Conservation (phyloP, 345 rosid genomes). For the Pistacia vera region DNA sequence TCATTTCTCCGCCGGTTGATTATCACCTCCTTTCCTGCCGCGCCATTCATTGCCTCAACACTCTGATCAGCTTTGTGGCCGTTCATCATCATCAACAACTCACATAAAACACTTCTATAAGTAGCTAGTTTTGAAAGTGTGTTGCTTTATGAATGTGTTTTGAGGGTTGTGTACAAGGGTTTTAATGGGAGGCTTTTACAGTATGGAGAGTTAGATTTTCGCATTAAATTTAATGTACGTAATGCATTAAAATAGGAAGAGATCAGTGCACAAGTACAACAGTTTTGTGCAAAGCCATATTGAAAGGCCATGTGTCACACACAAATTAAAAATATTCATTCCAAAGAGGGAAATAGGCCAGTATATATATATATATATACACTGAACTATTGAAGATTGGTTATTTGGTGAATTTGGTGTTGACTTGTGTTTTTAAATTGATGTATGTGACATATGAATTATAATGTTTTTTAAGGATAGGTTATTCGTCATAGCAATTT, state of each 20-base stretch:
- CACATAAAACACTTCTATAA: background rate
- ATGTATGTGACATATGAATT: too few species aligned
- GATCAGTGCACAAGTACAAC: too few species aligned
- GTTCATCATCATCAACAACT: conserved; percentile 17
- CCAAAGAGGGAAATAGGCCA: too few species aligned
- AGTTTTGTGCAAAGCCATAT: too few species aligned
- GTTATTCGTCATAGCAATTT: too few species aligned
- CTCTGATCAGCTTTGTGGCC: conserved; percentile 26
- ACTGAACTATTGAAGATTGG: too few species aligned
- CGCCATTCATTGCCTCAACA: conserved; percentile 17
- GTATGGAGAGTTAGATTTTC: background rate
- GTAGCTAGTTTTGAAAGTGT: background rate
- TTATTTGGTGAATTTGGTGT: too few species aligned
- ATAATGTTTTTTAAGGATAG: too few species aligned
- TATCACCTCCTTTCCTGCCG: conserved; percentile 9
- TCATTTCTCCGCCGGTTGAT: conserved; percentile 36
- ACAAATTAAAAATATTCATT: too few species aligned
- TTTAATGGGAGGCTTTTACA: background rate
- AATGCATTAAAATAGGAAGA: background rate
- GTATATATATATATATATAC: too few species aligned
- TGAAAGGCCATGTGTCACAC: too few species aligned
- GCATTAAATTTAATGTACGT: background rate
- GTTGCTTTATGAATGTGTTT: background rate
- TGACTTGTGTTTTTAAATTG: too few species aligned
- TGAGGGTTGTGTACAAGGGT: background rate